Evolutionary conservation across 768 basidiomycete genomes (phyloP), one percentile per base, ranked within the genome.

Genomic region (Naganishia kalamii): DNA sequence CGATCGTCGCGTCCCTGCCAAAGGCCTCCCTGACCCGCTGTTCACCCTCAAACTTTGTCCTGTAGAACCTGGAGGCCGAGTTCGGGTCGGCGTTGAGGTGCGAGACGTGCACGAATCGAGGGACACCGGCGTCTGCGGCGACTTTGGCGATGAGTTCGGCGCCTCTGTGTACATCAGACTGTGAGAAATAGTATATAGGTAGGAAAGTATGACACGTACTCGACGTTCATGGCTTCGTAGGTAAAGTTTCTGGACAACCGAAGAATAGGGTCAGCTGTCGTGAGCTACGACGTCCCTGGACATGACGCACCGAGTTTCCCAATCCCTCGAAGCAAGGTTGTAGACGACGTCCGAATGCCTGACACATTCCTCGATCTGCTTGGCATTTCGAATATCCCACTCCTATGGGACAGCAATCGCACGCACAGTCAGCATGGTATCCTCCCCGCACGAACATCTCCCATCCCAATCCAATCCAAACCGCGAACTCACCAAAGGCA

Each of bases 341-440:
- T 92, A 96, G 23, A 99, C 96, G 4, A 88, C 88, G 76, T 98
- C 91, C 21, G 94, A 97, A 79, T 96, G 92, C 70, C 90, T 83
- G 65, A 98, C 77, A 78, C 92, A 96, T 76, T 97, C 94, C 41
- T 85, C 89, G 71, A 93, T 96, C 74, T 93, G 91, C 57, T 86
- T 83, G 72, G 91, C 88, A 74, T 90, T 87, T 64, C 91, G 84
- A 51, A 94, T 83, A 75, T 97, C 92, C 91, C 92, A 97, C 84
- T 97, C 94, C 93, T 97, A 63, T 23, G 25, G 1, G 10, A 19
- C 2, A 23, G 21, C 33, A 33, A 63, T 12, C 3, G 27, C 21
- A 4, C 21, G 30, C 25, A 30, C 43, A 10, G 19, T 41, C 15
- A 4, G 43, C 25, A 2, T 29, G 43, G 19, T n/a, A 47, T 32